A percentile compares a stretch with the other conserved stretches of the same genome.
Evolutionary conservation across 306 rosid species (phyloP).

Genomic region (Fragaria iinumae): DNA sequence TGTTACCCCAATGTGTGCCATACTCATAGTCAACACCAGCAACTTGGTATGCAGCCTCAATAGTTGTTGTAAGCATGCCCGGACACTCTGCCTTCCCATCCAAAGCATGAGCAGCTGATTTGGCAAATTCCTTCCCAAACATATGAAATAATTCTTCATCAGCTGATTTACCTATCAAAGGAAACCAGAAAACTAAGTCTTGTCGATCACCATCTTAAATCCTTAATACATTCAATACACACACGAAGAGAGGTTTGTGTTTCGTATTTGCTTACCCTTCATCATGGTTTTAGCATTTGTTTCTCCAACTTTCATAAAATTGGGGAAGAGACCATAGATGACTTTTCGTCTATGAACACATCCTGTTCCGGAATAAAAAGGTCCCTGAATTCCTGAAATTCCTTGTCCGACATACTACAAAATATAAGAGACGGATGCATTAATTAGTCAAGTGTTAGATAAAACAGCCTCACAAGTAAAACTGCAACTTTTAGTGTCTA

Average conservation of each 20-base stretch:
- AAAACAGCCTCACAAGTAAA: not conserved
- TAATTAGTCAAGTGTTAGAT: no score
- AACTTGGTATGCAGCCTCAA: slow-evolving; percentile 47
- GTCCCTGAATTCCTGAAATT: slow-evolving; percentile 45
- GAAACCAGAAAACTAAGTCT: not conserved
- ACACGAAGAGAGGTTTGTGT: not conserved
- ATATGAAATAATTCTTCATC: slow-evolving; percentile 17
- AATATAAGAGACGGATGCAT: not conserved
- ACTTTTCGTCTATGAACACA: slow-evolving; percentile 62
- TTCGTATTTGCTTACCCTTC: not conserved
- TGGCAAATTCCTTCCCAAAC: slow-evolving; percentile 44
- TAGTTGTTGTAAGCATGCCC: not conserved
- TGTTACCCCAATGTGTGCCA: slow-evolving; percentile 55
- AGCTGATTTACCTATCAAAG: slow-evolving; percentile 20
- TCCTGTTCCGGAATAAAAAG: slow-evolving; percentile 47
- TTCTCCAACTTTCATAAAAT: not conserved
- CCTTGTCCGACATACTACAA: slow-evolving; percentile 36
- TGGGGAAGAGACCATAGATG: slow-evolving; percentile 55
- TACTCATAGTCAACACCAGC: slow-evolving; percentile 48
- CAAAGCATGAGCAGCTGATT: slow-evolving; percentile 37
- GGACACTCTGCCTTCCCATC: slow-evolving; percentile 21
- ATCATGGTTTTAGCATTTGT: not conserved
- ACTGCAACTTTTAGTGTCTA: not conserved
- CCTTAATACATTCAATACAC: not conserved
- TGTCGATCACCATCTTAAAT: not conserved